Evolutionary conservation across 305 asterid genomes (phyloP).

Genomic region (Solanum aculeatissimum): DNA sequence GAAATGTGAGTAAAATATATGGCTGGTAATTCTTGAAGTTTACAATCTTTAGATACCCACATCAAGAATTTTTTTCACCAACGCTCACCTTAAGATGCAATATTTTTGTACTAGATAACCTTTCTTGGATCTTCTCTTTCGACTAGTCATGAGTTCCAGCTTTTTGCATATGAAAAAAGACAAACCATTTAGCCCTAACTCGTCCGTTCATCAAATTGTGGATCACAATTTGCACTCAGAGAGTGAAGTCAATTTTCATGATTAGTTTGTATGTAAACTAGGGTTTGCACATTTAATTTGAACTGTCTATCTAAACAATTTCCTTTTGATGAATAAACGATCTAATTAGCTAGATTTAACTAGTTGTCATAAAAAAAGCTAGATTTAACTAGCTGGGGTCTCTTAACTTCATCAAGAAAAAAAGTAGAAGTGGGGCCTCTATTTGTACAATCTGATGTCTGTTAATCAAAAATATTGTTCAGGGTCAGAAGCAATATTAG

Average conservation of each 20-base stretch:
- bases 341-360: neutral
- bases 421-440: neutral
- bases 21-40: neutral
- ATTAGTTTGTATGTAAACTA: neutral
- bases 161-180: neutral
- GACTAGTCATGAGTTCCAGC: neutral
- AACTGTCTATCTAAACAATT: neutral
- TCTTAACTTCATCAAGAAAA: neutral
- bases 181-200: neutral
- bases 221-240: neutral
- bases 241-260: neutral
- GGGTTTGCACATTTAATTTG: neutral
- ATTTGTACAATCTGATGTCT: neutral
- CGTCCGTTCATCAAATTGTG: neutral
- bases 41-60: neutral
- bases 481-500: conserved; percentile 74
- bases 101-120: neutral
- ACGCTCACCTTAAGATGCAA: neutral
- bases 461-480: conserved; percentile 8
- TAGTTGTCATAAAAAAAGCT: neutral
- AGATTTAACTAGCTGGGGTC: neutral
- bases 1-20: neutral
- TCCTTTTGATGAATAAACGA: neutral
- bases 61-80: neutral
- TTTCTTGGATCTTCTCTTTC: neutral